Evolutionary conservation across 179 eudicot genomes (phyloP), one percentile per base, ranked within the genome.

Genomic region (Beta macrorhiza): DNA sequence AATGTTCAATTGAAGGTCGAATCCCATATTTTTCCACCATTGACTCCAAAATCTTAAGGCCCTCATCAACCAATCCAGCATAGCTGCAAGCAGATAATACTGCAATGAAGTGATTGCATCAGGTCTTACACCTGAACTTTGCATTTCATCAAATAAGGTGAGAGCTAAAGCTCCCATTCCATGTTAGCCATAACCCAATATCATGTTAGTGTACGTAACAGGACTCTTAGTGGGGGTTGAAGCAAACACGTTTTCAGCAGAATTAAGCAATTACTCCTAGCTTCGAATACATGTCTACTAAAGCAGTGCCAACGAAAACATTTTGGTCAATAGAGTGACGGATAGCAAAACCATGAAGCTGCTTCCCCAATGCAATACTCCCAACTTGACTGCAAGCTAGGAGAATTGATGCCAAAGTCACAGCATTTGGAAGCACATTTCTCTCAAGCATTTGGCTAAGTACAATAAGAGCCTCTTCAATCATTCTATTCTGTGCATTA

Each of bases 171-270:
- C 77, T 14, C 93, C 92, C 92, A 89, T 88, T 45, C 97, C 92
- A 80, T 92, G 91, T 82, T 90, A 93, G n/a, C 89, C 97, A 67
- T 88, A 91, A 49, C 90, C 97, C 87, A 85, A 83, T 75, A 90
- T 92, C 97, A 92, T 90, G 81, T 84, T 91, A 4, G 93, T 90
- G 87, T 87, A 92, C 61, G 91, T 89, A 47, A 92, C 92, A 52
- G 86, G 65, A 78, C 83, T 91, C 79, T 84, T 89, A 61, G 82
- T 83, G 22, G 71, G 82, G 9, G 82, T 83, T 56, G 25, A 75
- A 16, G 57, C 45, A 76, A 92, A 91, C 57, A 87, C 90, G 1
- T 75, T 85, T 29, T 0, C 1, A 62, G 92, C 93, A 73, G 83
- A 86, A 25, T 25, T 25, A 25, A 78, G 76, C 67, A 64, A 89